A percentile compares a stretch with the other conserved stretches of the same genome.
Conservation (phyloP, 169 alveolate species). For the Eimeria zaria region DNA sequence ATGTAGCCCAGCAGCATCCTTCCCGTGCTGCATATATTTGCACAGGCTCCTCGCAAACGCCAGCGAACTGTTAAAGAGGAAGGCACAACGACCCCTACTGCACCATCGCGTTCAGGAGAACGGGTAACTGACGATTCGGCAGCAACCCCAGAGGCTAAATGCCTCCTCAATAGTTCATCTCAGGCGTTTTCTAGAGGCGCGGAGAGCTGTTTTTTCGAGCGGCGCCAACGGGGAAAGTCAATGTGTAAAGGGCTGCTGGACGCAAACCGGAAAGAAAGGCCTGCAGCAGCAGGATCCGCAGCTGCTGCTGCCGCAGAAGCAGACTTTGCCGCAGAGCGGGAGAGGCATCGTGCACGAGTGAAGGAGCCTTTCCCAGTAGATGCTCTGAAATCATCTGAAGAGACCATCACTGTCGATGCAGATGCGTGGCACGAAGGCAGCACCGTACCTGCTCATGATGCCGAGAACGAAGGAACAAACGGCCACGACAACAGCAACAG, state of each 20-base stretch:
- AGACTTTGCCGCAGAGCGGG: background rate
- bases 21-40: background rate
- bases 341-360: background rate
- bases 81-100: background rate
- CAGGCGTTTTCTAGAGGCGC: background rate
- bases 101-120: background rate
- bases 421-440: conserved; percentile 55
- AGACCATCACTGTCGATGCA: background rate
- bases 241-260: background rate
- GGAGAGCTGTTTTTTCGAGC: background rate
- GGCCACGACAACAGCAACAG: background rate
- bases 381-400: background rate
- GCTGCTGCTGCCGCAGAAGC: conserved; percentile 12
- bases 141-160: background rate
- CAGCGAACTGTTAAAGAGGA: conserved; percentile 18
- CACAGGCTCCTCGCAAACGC: conserved; percentile 26
- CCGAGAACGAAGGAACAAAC: background rate
- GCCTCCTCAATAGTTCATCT: background rate
- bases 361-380: background rate
- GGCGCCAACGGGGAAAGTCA: background rate
- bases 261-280: background rate
- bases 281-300: background rate
- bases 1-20: background rate
- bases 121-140: background rate
- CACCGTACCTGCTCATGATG: conserved; percentile 18